phyloP scores from a whole-genome alignment of 2,329 filamentous ascomycete genomes.

The Botrytis tulipae region DNA sequence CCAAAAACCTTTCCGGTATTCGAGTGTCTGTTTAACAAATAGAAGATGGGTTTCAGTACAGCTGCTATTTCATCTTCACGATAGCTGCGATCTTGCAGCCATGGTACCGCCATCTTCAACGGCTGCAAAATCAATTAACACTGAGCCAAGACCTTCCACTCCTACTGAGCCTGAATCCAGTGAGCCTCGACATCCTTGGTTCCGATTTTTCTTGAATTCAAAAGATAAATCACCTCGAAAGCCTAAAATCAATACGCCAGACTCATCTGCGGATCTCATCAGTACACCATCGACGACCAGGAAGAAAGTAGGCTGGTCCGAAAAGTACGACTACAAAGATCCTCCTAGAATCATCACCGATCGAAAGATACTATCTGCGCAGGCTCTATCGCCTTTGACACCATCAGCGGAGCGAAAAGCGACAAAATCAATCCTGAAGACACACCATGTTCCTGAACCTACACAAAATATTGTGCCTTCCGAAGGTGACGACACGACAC shows the following conservation, averaged over 20 bases:
- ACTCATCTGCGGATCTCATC: slow-evolving; percentile 40
- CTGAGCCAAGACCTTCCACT: slow-evolving; percentile 62
- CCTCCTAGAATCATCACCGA: slow-evolving; percentile 37
- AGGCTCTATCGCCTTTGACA: slow-evolving; percentile 27
- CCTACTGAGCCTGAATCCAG: slow-evolving; percentile 50
- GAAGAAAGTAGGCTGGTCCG: slow-evolving; percentile 62
- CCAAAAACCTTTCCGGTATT: not conserved
- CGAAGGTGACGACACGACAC: not conserved
- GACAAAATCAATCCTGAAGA: slow-evolving; percentile 80
- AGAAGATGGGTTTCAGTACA: slow-evolving; percentile 20
- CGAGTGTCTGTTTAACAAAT: no score
- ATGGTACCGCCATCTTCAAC: slow-evolving; percentile 36
- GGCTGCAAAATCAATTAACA: slow-evolving; percentile 46
- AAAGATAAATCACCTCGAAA: slow-evolving; percentile 23
- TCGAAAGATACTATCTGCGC: slow-evolving; percentile 21
- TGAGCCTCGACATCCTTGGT: slow-evolving; percentile 37
- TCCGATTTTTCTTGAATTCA: slow-evolving; percentile 22
- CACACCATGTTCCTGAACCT: slow-evolving; percentile 43
- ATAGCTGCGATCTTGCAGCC: slow-evolving; percentile 32
- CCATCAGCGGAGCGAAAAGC: slow-evolving; percentile 49
- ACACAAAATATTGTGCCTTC: slow-evolving; percentile 53
- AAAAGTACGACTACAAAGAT: slow-evolving; percentile 55
- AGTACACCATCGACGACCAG: slow-evolving; percentile 33
- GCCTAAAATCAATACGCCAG: slow-evolving; percentile 28
- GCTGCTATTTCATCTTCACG: slow-evolving; percentile 3